A percentile compares a stretch with the other conserved stretches of the same genome.
Evolutionary conservation across 164 flowering plant genomes (phyloP).

Genomic region (Umbilicus rupestris): DNA sequence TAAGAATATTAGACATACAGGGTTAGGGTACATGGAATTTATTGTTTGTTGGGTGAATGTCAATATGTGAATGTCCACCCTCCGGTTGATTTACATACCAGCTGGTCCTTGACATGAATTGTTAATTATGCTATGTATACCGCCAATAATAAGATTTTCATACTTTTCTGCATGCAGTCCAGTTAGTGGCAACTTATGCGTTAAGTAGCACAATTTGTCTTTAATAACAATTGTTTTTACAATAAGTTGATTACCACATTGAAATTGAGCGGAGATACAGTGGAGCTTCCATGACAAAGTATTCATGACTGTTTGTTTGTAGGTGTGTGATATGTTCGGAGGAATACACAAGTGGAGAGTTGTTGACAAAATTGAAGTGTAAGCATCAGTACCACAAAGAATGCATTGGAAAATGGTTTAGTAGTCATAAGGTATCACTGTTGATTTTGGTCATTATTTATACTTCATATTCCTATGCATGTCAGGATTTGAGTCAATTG

Average conservation of each 20-base stretch:
- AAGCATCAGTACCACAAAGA: constrained; percentile 7
- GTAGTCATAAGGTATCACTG: neutral
- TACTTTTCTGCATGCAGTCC: too few species aligned
- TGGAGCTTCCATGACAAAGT: neutral
- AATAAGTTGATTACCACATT: neutral
- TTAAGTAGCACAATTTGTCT: too few species aligned
- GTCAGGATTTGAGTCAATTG: neutral
- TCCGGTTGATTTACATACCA: too few species aligned
- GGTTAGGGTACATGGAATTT: neutral
- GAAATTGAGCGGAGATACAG: neutral
- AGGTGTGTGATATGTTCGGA: constrained; percentile 9
- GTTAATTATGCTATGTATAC: too few species aligned
- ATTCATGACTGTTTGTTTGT: neutral
- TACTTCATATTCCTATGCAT: neutral
- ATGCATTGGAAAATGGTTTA: constrained; percentile 8
- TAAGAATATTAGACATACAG: neutral
- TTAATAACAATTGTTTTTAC: neutral
- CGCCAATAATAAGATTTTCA: too few species aligned
- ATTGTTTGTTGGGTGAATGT: neutral
- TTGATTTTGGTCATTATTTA: neutral
- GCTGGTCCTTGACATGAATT: too few species aligned
- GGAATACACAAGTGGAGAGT: constrained; percentile 6
- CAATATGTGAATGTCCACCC: too few species aligned
- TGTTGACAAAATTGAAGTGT: neutral
- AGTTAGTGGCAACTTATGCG: too few species aligned